Evolutionary conservation across 495 filamentous ascomycete genomes (phyloP), one percentile per base, ranked within the genome.

Genomic region (Aspergillus egyptiacus): DNA sequence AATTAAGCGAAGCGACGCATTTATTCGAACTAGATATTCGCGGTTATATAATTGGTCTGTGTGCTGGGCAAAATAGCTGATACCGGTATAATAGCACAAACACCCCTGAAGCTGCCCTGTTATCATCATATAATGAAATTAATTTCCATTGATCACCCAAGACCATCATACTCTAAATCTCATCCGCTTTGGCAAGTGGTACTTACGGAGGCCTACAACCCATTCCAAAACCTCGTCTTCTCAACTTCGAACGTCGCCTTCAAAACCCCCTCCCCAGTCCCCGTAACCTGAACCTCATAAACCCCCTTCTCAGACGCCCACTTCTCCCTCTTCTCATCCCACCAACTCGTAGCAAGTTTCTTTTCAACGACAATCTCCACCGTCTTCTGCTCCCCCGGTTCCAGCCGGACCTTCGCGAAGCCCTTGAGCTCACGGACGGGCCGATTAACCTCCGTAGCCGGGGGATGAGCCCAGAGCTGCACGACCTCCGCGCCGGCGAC

Each of bases 221-320:
- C 71, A 13, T 66, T 40, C 81, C 81, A 84, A 69, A 75, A 84
- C 37, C 69, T 68, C 10, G 79, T 82, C 66, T 79, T 76, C 32
- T 65, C 63, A 28, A 83, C 71, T 27, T 57, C 63, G 57, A 83
- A 83, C 2, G 50, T 56, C 9, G 61, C 70, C 51, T 48, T 72
- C 13, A 82, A 55, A 17, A 64, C 58, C 3, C 61, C 72, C 1
- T 61, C 59, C 0, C 67, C 68, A 17, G 70, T 77, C 28, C 81
- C 83, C 13, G 73, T 79, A 46, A 91, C 76, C 47, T 83, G 52
- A 9, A 87, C 80, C 37, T 78, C 66, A 60, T 89, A 95, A 13
- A 52, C 61, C 0, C 88, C 89, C 67, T 86, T 80, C 65, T 93
- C 89, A 0, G 82, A 83, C 20, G 88, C 79, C 87, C 89, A 95